phyloP scores from a whole-genome alignment of 352 stramenopile species.

The Phytophthora ohioensis region DNA sequence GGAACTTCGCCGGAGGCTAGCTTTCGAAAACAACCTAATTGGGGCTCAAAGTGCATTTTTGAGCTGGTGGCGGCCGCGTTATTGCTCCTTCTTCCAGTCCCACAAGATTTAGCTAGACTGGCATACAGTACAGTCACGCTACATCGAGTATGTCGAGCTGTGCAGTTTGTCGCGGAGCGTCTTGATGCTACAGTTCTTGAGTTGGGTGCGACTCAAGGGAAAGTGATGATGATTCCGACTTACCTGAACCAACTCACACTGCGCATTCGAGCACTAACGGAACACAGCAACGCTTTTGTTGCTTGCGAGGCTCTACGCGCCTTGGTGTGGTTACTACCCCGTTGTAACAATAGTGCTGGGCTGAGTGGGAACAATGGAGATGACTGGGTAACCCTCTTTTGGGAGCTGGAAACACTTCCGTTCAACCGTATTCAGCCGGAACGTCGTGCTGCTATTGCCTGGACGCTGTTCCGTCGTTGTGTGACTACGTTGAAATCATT shows the following conservation, averaged over 20 bases:
- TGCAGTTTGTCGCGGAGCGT: slow-evolving; percentile 64
- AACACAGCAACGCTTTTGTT: slow-evolving; percentile 63
- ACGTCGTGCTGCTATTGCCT: slow-evolving; percentile 61
- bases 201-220: slow-evolving; percentile 44
- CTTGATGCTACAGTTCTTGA: slow-evolving; percentile 61
- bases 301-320: slow-evolving; percentile 66
- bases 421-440: slow-evolving; percentile 58
- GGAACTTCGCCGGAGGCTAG: slow-evolving; percentile 49
- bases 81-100: slow-evolving; percentile 58
- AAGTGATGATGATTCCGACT: slow-evolving; percentile 39
- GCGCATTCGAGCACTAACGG: slow-evolving; percentile 47
- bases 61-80: slow-evolving; percentile 56
- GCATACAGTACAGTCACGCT: slow-evolving; percentile 18
- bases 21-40: slow-evolving; percentile 56
- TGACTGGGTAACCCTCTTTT: slow-evolving; percentile 54
- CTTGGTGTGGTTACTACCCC: slow-evolving; percentile 79
- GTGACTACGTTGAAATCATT: slow-evolving; percentile 53
- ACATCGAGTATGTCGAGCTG: slow-evolving; percentile 43
- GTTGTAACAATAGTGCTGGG: slow-evolving; percentile 10
- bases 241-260: slow-evolving; percentile 65
- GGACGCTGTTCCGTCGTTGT: slow-evolving; percentile 70
- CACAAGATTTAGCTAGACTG: slow-evolving; percentile 15
- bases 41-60: slow-evolving; percentile 57
- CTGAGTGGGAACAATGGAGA: slow-evolving; percentile 20
- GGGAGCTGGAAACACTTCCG: slow-evolving; percentile 56